Base-by-base conservation (phyloP, 495 filamentous ascomycete species). In the Hypoxylon crocopeplum region DNA sequence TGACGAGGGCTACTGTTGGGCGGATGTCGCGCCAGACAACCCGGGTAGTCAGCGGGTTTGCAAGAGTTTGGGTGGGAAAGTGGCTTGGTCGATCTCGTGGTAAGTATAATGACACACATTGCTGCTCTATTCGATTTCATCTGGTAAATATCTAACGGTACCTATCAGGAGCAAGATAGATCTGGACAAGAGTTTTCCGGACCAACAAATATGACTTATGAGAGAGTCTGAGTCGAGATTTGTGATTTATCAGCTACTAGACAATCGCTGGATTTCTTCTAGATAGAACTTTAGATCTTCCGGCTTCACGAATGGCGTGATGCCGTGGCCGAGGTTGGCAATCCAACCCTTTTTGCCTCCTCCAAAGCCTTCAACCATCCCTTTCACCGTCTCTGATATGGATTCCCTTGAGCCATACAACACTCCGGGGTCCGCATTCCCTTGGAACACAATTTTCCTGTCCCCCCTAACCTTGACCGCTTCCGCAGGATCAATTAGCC, bases 231-330 rank as follows among this genome's bases (percentile, higher is more conserved):
- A 37, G 34, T 7, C 15, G n/a, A n/a, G n/a, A n/a, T n/a, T n/a
- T n/a, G n/a, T n/a, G n/a, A n/a, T 5, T 19, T 21, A 12, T 46
- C 17, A 56, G 7, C 39, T 63, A 55, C 64, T 75, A 55, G 77
- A 82, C 39, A 84, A 75, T 47, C 91, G 88, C 68, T 95, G 90
- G 49, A 97, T 85, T 74, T 98, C 95, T 72, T 95, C 78, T 58
- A 98, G 95, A 81, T 87, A 98, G 77, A 93, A 95, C 67, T 82
- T 90, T 49, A 98, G 77, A 70, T 97, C 85, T 32, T 97, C 92
- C 1, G 94, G 94, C 56, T 96, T 86, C 20, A 98, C 94, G 51
- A 90, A 87, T 1, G 95, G 94, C 15, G 95, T 98, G 48, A 98
- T 90, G 59, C 91, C 94, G 74, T 98, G 94, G 7, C 94, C 92